Base-by-base conservation (phyloP, 768 basidiomycete genomes). In the Leccinum pellstonianum region DNA sequence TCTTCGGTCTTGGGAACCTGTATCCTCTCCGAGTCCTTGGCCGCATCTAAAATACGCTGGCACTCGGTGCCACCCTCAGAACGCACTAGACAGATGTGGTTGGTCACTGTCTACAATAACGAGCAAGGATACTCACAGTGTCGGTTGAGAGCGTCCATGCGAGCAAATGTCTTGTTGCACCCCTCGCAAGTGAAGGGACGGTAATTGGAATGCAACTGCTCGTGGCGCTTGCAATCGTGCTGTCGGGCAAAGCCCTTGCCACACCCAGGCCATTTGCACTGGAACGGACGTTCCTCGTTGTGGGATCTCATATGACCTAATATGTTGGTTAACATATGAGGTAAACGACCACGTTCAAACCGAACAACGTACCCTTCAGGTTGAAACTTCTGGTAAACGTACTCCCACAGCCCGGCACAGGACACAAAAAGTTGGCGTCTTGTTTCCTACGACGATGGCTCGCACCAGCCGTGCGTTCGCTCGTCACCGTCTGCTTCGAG, bases 191-290 rank as follows among this genome's bases (percentile, higher is more conserved):
- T 89, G 72, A 95, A 96, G 62, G 95, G 94, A 23, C 95, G 79
- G 68, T 93, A 89, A 66, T 96, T 95, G 59, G 91, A 87, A 72
- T 98, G 95, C 46, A 98, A 80, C 64, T 95, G 90, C 74, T 97
- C 95, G 67, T 98, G 96, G 3, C 95, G 85, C 71, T 96, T 98
- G 76, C 95, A 97, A 72, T 98, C 95, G 68, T 97, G 95, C 72
- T 96, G 93, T 57, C 95, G 76, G 27, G 91, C 95, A 63, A 97
- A 95, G 23, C 95, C 93, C 76, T 97, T 96, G 27, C 87, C 88
- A 69, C 95, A 98, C 23, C 93, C 94, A 1, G 93, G 92, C 87
- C 93, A 96, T 67, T 91, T 88, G 77, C 95, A 98, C 73, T 89
- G 85, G 81, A 94, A 98, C 33, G 95, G 95, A 62, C 93, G 88